A percentile compares a stretch with the other conserved stretches of the same genome.
These are phyloP conservation scores for Pisolithus microcarpus DNA, from an alignment of 768 basidiomycete species.

Conservation along the genomic window DNA sequence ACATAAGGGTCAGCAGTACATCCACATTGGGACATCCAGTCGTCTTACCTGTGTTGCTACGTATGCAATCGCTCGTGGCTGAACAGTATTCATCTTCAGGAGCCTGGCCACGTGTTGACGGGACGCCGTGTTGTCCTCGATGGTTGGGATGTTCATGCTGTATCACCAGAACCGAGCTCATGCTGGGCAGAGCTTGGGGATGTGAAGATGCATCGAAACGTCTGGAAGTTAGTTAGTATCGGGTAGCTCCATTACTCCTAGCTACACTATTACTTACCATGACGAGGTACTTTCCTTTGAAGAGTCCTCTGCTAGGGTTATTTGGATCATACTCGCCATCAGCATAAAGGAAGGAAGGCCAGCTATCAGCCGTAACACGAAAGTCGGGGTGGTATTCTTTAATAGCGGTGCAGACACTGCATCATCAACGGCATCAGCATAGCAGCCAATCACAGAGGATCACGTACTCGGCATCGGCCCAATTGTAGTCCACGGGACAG, in stretches of 20 bases:
- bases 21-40: not conserved
- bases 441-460: too few species aligned
- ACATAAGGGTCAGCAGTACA: not conserved
- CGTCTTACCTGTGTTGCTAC: too few species aligned
- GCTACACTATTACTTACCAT: not conserved
- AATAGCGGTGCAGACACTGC: too few species aligned
- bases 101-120: slow-evolving; percentile 4
- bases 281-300: slow-evolving; percentile 1
- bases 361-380: too few species aligned
- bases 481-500: too few species aligned
- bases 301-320: not conserved
- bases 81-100: slow-evolving; percentile 7
- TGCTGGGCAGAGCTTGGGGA: slow-evolving; percentile 12
- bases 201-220: slow-evolving; percentile 14
- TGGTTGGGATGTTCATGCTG: not conserved
- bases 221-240: slow-evolving; percentile 5
- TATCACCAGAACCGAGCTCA: not conserved
- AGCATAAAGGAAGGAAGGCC: too few species aligned
- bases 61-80: too few species aligned
- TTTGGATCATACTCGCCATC: too few species aligned
- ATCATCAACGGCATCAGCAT: too few species aligned
- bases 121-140: not conserved
- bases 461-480: too few species aligned
- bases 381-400: too few species aligned
- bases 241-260: too few species aligned